Evolutionary conservation across 495 filamentous ascomycete species (phyloP).

Genomic region (Aspergillus bridgeri): DNA sequence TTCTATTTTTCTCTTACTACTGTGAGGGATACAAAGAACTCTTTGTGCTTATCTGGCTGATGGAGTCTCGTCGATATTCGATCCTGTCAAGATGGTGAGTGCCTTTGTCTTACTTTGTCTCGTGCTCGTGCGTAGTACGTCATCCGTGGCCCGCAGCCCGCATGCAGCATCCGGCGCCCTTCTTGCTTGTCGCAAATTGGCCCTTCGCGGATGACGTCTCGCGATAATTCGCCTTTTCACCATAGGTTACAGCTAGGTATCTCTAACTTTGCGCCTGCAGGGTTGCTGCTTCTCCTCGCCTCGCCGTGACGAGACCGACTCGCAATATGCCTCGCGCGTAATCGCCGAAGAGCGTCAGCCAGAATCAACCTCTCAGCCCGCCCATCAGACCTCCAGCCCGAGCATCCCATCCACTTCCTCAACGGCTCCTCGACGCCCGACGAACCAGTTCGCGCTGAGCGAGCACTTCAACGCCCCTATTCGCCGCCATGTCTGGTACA

Average conservation of each 20-base stretch:
- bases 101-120: slow-evolving; percentile 6
- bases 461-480: slow-evolving; percentile 53
- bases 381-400: slow-evolving; percentile 1
- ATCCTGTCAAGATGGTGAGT: slow-evolving; percentile 32
- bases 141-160: neutral
- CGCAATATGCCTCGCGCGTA: slow-evolving; percentile 15
- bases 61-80: slow-evolving; percentile 34
- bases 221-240: neutral
- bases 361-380: slow-evolving; percentile 6
- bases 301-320: slow-evolving; percentile 32
- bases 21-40: neutral
- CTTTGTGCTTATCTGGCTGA: slow-evolving; percentile 19
- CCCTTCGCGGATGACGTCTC: neutral
- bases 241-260: neutral
- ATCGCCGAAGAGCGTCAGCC: slow-evolving; percentile 17
- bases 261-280: slow-evolving; percentile 15
- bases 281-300: slow-evolving; percentile 39
- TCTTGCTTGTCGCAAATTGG: neutral
- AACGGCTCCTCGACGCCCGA: slow-evolving; percentile 16
- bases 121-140: neutral
- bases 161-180: slow-evolving; percentile 1
- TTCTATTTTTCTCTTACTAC: neutral
- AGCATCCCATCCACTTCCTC: slow-evolving; percentile 13
- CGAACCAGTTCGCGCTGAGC: slow-evolving; percentile 23
- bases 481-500: slow-evolving; percentile 47